A percentile compares a stretch with the other conserved stretches of the same genome.
Evolutionary conservation across 768 basidiomycete species (phyloP).

Genomic region (Auriscalpium vulgare): DNA sequence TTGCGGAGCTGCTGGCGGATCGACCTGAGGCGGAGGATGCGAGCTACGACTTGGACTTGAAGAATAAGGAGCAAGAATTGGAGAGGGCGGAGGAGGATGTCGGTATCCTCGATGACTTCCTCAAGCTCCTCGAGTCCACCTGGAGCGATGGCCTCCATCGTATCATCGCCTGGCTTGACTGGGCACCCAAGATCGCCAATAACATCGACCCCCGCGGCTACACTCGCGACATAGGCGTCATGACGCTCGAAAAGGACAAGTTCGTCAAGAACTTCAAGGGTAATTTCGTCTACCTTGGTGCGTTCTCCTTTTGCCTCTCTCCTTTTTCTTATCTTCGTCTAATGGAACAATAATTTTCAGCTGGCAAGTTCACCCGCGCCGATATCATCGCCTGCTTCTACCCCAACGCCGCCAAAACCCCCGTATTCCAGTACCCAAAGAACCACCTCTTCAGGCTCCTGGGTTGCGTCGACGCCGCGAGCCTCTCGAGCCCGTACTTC

Average conservation of each 20-base stretch:
- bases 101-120: too few relatives aligned
- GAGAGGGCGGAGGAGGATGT: background rate
- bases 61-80: too few relatives aligned
- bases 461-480: too few relatives aligned
- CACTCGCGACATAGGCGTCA: conserved; percentile 19
- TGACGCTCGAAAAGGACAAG: conserved; percentile 20
- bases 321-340: background rate
- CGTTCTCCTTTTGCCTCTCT: conserved; percentile 15
- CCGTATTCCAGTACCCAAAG: too few relatives aligned
- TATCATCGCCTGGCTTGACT: conserved; percentile 16
- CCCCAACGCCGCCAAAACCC: too few relatives aligned
- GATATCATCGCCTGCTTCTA: too few relatives aligned
- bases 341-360: background rate
- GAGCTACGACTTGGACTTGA: background rate
- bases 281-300: conserved; percentile 23
- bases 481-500: too few relatives aligned
- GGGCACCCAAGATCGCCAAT: conserved; percentile 18
- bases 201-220: conserved; percentile 13
- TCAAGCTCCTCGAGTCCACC: too few relatives aligned
- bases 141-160: background rate
- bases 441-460: too few relatives aligned
- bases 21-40: background rate
- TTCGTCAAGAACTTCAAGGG: conserved; percentile 21
- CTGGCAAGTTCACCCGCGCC: too few relatives aligned
- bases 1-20: background rate